Percentiles rank a stretch among this genome's conserved stretches.
These are phyloP conservation scores for Canna indica DNA, from an alignment of 176 grass and related monocot species.

Conservation along the genomic window DNA sequence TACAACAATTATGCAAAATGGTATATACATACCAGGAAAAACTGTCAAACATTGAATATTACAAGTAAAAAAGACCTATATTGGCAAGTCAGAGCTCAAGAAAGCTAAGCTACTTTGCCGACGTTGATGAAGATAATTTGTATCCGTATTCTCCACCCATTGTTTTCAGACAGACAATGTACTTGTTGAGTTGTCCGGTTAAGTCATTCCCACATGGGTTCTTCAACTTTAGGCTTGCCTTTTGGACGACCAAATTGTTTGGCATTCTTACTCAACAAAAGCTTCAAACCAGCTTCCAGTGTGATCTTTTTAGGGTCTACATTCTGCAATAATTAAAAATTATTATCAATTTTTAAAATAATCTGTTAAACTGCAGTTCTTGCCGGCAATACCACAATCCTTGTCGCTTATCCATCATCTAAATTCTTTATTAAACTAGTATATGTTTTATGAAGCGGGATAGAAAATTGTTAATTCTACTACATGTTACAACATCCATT, in stretches of 20 bases:
- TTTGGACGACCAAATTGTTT: constrained; percentile 61
- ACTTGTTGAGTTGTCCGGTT: neutral
- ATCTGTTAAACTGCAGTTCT: too few relatives aligned
- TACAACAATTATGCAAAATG: neutral
- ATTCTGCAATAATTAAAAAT: constrained; percentile 29
- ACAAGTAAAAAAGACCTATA: too few relatives aligned
- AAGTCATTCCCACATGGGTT: constrained; percentile 7
- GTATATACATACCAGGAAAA: neutral
- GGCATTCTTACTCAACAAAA: constrained; percentile 57
- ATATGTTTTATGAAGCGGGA: neutral
- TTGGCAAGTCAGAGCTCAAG: too few relatives aligned
- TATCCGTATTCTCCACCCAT: neutral
- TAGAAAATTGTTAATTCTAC: constrained; percentile 6
- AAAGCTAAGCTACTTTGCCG: neutral
- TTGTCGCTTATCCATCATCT: too few relatives aligned
- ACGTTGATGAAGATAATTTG: neutral
- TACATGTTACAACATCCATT: neutral
- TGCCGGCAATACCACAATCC: too few relatives aligned
- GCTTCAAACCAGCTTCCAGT: constrained; percentile 44
- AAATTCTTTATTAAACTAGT: too few relatives aligned
- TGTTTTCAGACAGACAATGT: neutral
- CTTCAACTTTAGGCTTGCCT: neutral
- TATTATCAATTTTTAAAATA: neutral
- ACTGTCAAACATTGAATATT: neutral
- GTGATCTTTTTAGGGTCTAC: constrained; percentile 49